Conservation (phyloP, 1,284 basidiomycete species). For the Tylopilus sp. region DNA sequence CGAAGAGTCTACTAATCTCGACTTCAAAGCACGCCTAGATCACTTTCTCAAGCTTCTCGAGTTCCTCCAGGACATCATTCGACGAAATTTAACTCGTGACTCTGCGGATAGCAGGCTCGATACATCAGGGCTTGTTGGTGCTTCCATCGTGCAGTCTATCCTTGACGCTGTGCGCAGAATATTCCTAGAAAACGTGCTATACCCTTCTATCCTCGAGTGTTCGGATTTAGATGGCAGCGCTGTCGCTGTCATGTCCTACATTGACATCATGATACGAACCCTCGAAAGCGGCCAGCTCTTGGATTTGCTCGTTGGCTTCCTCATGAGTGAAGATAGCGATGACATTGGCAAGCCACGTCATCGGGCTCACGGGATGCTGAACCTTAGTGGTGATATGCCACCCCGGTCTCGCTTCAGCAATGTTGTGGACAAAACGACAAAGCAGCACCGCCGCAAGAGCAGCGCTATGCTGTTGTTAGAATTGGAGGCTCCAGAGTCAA, state of each 20-base stretch:
- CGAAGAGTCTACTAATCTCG: conserved; percentile 69
- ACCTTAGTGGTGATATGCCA: conserved; percentile 39
- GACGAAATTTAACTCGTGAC: conserved; percentile 51
- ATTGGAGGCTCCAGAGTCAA: conserved; percentile 71
- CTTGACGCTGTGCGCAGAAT: conserved; percentile 79
- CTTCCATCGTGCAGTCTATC: conserved; percentile 75
- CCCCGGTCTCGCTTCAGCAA: conserved; percentile 34
- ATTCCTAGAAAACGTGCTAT: conserved; percentile 89
- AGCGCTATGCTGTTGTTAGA: conserved; percentile 81
- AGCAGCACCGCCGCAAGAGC: conserved; percentile 63
- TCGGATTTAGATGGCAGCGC: conserved; percentile 90
- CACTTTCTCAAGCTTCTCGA: conserved; percentile 87
- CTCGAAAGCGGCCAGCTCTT: conserved; percentile 67
- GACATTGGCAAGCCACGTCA: conserved; percentile 44
- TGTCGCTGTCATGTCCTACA: conserved; percentile 94
- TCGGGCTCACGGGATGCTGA: conserved; percentile 46
- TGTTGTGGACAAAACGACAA: conserved; percentile 39
- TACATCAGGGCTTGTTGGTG: conserved; percentile 60
- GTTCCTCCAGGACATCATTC: conserved; percentile 85
- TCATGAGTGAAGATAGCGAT: conserved; percentile 79
- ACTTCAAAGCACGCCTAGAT: conserved; percentile 78
- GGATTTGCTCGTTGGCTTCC: conserved; percentile 70
- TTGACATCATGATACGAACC: conserved; percentile 81
- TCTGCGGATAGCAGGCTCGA: conserved; percentile 41
- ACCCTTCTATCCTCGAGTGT: conserved; percentile 91